Evolutionary conservation across 805 yeast genomes (phyloP).

Genomic region (Metschnikowia anglica): DNA sequence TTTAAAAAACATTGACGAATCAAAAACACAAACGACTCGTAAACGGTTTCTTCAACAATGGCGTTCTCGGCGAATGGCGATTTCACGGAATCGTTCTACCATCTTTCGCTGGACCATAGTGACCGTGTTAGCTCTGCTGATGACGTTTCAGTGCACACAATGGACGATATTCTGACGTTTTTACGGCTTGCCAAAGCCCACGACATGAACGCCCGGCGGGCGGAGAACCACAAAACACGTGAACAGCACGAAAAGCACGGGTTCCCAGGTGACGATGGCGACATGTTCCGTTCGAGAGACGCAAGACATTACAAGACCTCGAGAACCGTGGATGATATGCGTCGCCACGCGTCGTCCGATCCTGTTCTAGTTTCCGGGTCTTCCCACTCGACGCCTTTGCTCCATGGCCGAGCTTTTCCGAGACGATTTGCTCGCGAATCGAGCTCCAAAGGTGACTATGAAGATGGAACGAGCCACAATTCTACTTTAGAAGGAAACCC

Average conservation of each 20-base stretch:
- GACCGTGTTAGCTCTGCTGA: conserved; percentile 16
- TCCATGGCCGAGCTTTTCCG: not conserved
- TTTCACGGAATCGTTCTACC: conserved; percentile 31
- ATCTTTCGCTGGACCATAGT: conserved; percentile 28
- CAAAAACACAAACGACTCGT: no score
- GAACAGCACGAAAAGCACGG: not conserved
- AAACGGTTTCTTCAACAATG: conserved; percentile 3
- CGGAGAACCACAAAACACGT: not conserved
- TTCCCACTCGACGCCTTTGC: conserved; percentile 1
- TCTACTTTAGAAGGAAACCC: conserved; percentile 1
- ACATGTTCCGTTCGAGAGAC: no score
- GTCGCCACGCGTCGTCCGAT: not conserved
- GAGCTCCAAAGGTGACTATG: not conserved
- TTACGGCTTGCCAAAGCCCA: conserved; percentile 10
- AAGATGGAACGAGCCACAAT: not conserved
- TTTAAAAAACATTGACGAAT: no score
- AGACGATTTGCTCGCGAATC: not conserved
- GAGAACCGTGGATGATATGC: no score
- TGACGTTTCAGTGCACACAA: conserved; percentile 8
- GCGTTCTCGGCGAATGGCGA: conserved; percentile 13
- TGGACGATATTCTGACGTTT: conserved; percentile 7
- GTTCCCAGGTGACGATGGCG: no score
- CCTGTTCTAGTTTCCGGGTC: not conserved
- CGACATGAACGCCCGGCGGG: conserved; percentile 4
- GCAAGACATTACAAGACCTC: no score